Percentiles rank a stretch among this genome's conserved stretches.
These are phyloP conservation scores for Monosporascus sp. DNA, from an alignment of 2,329 filamentous ascomycete genomes.

Conservation along the genomic window DNA sequence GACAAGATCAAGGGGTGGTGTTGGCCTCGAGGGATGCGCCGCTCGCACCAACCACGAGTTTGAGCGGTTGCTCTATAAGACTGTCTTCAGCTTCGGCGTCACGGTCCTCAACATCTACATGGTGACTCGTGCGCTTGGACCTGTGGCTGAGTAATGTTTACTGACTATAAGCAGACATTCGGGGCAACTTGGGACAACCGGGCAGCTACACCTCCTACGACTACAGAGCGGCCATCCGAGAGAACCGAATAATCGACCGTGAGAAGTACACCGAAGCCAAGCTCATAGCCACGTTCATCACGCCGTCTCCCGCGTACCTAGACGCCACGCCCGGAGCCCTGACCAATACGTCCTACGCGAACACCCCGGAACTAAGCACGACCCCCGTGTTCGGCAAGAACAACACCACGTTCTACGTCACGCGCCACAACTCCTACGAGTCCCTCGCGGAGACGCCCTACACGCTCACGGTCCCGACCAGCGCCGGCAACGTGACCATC, in stretches of 20 bases:
- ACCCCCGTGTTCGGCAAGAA: constrained; percentile 55
- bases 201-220: constrained; percentile 59
- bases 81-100: constrained; percentile 52
- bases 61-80: constrained; percentile 75
- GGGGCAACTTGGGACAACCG: constrained; percentile 72
- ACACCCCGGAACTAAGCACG: constrained; percentile 47
- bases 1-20: too few relatives aligned
- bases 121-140: constrained; percentile 24
- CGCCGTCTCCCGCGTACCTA: constrained; percentile 65
- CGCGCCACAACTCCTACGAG: constrained; percentile 63
- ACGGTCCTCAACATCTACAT: constrained; percentile 57
- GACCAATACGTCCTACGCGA: constrained; percentile 46
- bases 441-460: constrained; percentile 53
- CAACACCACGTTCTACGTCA: constrained; percentile 56
- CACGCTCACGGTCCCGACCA: constrained; percentile 56
- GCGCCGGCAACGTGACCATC: constrained; percentile 49
- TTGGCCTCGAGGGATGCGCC: constrained; percentile 44
- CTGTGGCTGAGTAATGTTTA: too few relatives aligned
- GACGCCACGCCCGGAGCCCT: constrained; percentile 49
- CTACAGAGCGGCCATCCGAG: constrained; percentile 56
- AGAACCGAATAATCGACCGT: constrained; percentile 61
- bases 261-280: constrained; percentile 82
- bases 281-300: constrained; percentile 68
- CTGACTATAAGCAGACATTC: constrained; percentile 27
- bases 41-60: constrained; percentile 67